Percentiles rank a stretch among this genome's conserved stretches.
These are phyloP conservation scores for Naganishia vaughanmartiniae DNA, from an alignment of 768 basidiomycete genomes.

Conservation along the genomic window DNA sequence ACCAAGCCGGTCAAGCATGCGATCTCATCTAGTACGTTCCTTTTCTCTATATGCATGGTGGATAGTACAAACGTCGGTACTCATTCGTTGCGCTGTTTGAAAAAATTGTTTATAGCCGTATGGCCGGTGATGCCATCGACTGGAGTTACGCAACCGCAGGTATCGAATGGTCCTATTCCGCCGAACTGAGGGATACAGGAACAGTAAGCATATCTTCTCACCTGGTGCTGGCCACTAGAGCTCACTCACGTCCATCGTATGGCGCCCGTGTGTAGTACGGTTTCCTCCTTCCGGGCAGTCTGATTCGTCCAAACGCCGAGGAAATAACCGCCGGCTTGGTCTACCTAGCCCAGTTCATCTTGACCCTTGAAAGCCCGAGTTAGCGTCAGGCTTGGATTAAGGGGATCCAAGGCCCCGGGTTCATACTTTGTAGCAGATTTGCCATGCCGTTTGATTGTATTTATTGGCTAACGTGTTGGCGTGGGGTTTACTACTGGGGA, in stretches of 20 bases:
- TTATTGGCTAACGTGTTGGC: background rate
- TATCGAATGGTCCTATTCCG: constrained; percentile 65
- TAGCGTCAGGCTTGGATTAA: background rate
- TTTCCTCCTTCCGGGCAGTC: constrained; percentile 67
- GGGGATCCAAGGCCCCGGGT: too few relatives aligned
- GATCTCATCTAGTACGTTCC: constrained; percentile 48
- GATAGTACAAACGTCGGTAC: constrained; percentile 1
- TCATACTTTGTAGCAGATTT: background rate
- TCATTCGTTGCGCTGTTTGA: constrained; percentile 15
- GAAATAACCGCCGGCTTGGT: constrained; percentile 67
- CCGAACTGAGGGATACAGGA: constrained; percentile 68
- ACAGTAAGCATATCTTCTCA: constrained; percentile 56
- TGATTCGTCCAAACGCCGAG: constrained; percentile 76
- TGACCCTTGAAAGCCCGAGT: constrained; percentile 17
- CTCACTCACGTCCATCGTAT: constrained; percentile 15
- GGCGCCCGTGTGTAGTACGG: constrained; percentile 62
- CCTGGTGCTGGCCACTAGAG: background rate
- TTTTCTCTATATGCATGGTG: constrained; percentile 32
- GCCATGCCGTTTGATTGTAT: background rate
- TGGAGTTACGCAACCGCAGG: constrained; percentile 63
- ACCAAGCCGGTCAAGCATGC: constrained; percentile 57
- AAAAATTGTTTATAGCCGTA: constrained; percentile 38
- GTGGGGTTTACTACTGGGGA: background rate
- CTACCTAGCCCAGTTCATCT: constrained; percentile 68
- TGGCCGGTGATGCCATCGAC: constrained; percentile 66